Base-by-base conservation (phyloP, 2,329 filamentous ascomycete genomes). In the Monosporascus sp. region DNA sequence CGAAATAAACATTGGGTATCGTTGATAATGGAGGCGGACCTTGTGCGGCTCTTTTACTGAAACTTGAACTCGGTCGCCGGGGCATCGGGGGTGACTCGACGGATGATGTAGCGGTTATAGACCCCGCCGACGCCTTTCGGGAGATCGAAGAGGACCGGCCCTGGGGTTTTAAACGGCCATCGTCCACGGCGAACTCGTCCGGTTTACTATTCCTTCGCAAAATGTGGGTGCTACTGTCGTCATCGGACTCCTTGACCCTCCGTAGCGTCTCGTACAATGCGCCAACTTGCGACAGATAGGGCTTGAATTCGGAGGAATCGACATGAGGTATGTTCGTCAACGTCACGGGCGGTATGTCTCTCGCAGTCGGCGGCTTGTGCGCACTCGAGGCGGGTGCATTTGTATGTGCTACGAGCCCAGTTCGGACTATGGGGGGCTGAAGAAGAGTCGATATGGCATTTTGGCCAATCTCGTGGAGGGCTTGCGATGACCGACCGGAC, bases 391-490 rank as follows among this genome's bases (percentile, higher is more conserved):
- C 70, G 2, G 89, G 82, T 3, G 87, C 84, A 2, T 86, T 78
- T 1, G 87, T 87, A 69, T 95, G 88, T 22, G 92, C 88, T 51
- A 91, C 78, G 49, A 96, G 80, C 53, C 93, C 92, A 2, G 92
- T 96, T 59, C 93, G 85, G 53, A 95, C 85, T 60, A 96, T 96
- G 3, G 93, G 90, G 28, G 91, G 87, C 66, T 96, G 89, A 4
- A 97, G 81, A n/a, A 97, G 80, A 1, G 91, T 96, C 8, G 92
- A 96, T 63, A 97, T 97, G 57, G 94, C 91, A 81, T 96, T 97
- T 63, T 92, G 89, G 11, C 87, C 85, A n/a, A 85, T 83, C 71
- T 96, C 91, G 37, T 78, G 70, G 15, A 83, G 70, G 17, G 86
- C 79, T 55, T 79, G 72, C 55, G 77, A 74, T 75, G 81, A 77